These are phyloP conservation scores for Fusarium sp. DNA, from an alignment of 2,329 filamentous ascomycete genomes.

Conservation along the genomic window DNA sequence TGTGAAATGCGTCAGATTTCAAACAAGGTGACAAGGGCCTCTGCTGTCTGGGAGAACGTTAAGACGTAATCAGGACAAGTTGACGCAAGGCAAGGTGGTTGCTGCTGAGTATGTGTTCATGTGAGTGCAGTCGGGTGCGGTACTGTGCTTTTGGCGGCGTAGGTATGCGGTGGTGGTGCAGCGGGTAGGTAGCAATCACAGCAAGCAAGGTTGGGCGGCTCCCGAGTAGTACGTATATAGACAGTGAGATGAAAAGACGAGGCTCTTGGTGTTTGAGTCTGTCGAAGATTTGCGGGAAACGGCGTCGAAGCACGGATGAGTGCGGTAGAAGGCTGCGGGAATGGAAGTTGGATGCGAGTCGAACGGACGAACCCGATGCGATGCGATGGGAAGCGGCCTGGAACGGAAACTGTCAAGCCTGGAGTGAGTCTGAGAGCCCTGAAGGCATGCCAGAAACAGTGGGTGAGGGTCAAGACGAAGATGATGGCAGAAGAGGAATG, in stretches of 20 bases:
- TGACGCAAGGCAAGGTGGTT: conserved; percentile 33
- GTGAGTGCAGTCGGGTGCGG: conserved; percentile 35
- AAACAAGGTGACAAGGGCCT: conserved; percentile 31
- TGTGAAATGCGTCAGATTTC: conserved; percentile 33
- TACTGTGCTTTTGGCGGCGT: conserved; percentile 39
- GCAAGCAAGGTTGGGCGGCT: conserved; percentile 25
- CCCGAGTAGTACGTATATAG: conserved; percentile 1
- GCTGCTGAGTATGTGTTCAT: conserved; percentile 39
- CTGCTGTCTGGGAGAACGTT: conserved; percentile 21
- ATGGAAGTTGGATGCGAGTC: conserved; percentile 29
- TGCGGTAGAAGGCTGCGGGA: conserved; percentile 16
- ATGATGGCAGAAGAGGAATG: conserved; percentile 47
- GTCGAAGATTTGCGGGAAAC: conserved; percentile 33
- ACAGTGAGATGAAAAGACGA: conserved; percentile 13
- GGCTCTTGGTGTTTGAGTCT: conserved; percentile 31
- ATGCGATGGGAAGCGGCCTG: conserved; percentile 29
- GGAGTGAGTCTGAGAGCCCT: conserved; percentile 26
- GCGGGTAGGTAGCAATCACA: conserved; percentile 39
- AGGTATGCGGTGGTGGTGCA: conserved; percentile 41
- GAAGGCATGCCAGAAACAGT: conserved; percentile 36
- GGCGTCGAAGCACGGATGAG: conserved; percentile 28
- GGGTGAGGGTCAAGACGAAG: conserved; percentile 37
- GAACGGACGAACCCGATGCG: conserved; percentile 19
- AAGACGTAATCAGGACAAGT: conserved; percentile 23
- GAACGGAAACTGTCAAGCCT: conserved; percentile 35